Base-by-base conservation (phyloP, 2,329 filamentous ascomycete species). In the Colletotrichum horii region DNA sequence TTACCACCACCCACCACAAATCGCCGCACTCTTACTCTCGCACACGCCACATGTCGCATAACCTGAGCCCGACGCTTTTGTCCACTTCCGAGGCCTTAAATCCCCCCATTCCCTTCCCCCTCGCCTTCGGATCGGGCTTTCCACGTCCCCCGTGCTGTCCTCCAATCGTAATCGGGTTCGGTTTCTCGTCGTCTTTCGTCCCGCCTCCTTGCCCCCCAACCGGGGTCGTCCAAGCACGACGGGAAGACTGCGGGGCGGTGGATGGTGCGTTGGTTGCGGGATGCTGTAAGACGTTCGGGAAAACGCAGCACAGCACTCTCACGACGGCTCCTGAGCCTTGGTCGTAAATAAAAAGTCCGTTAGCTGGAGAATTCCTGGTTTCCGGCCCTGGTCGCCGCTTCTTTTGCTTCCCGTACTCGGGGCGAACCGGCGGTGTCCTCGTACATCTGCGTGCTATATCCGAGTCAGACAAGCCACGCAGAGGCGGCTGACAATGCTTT, bases 101-200 rank as follows among this genome's bases (percentile, higher is more conserved):
- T 62, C 32, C 69, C 62, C 38, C 61, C 28, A 19, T 38, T 16
- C 36, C 52, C 26, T 19, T 32, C n/a, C 22, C 34, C 38, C 8
- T 30, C 28, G 28, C 30, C 19, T 14, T 55, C 64, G 36, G 28
- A 19, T 48, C 34, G 56, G 73, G 58, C 64, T 75, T 55, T 73
- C 30, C 56, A 60, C 26, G 12, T 26, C 28, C 52, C 64, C 70
- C 58, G 34, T 24, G 19, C 22, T 58, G 12, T 48, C 8, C 24
- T 22, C 55, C 56, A 71, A 24, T 48, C 73, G 70, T 75, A 75
- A 38, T 73, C 73, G 73, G 24, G 58, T 75, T 75, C 73, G 73
- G 62, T n/a, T 73, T 34, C 24, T 43, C 36, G n/a, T 22, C 22
- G 28, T 34, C 26, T 19, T 22, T 22, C 26, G 48, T 64, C 36